Percentiles rank a stretch among this genome's conserved stretches.
Evolutionary conservation across 371 early-diverging fungal genomes (phyloP).

Genomic region (Mucor indicus): DNA sequence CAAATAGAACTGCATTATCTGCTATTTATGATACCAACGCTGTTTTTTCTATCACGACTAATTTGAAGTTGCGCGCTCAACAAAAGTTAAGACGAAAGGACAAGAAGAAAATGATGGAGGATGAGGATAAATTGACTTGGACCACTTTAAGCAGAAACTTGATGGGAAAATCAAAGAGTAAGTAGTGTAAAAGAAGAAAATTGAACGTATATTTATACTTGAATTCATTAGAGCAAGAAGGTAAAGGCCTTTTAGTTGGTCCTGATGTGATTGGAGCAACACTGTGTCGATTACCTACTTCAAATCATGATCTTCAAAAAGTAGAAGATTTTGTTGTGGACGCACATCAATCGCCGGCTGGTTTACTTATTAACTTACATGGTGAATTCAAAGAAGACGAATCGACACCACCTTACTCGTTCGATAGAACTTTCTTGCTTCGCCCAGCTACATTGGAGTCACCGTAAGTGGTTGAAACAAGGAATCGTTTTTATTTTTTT

Average conservation of each 20-base stretch:
- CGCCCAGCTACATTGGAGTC: conserved; percentile 50
- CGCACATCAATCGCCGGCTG: conserved; percentile 47
- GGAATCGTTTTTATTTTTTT: neutral
- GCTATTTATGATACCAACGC: conserved; percentile 27
- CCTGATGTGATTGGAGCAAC: conserved; percentile 35
- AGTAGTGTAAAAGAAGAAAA: neutral
- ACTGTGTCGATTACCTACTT: conserved; percentile 42
- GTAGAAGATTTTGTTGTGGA: conserved; percentile 48
- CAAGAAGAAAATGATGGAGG: conserved; percentile 37
- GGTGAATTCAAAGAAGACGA: conserved; percentile 58
- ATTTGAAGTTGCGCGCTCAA: conserved; percentile 23
- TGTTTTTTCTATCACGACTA: conserved; percentile 29
- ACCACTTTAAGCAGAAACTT: conserved; percentile 25
- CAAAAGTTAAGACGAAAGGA: conserved; percentile 31
- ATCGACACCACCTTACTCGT: conserved; percentile 32
- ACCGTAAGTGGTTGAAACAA: conserved; percentile 32
- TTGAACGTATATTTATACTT: neutral
- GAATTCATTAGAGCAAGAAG: conserved; percentile 20
- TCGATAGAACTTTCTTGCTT: conserved; percentile 55
- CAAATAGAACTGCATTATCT: conserved; percentile 15
- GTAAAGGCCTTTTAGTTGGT: conserved; percentile 30
- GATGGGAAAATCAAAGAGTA: conserved; percentile 28
- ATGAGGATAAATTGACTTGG: conserved; percentile 23
- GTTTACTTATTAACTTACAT: conserved; percentile 36
- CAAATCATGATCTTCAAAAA: conserved; percentile 40